A percentile compares a stretch with the other conserved stretches of the same genome.
phyloP scores from a whole-genome alignment of 2,329 filamentous ascomycete species.

The Aureobasidium sp. region DNA sequence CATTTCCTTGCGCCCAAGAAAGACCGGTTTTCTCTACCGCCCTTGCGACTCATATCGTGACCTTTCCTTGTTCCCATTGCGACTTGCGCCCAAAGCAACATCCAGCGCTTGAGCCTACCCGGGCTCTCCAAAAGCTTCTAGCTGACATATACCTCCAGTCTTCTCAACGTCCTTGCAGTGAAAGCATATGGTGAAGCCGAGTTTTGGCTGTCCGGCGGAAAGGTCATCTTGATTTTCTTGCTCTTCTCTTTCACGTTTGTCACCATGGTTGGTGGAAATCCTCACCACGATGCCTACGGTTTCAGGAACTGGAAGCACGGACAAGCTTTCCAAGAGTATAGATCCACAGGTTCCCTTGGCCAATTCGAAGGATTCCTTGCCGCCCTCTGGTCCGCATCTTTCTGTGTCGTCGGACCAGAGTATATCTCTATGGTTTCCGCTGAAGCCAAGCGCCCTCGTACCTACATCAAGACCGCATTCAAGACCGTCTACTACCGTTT shows the following conservation, averaged over 20 bases:
- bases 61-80: not conserved
- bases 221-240: constrained; percentile 34
- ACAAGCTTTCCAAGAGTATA: constrained; percentile 24
- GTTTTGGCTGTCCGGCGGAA: constrained; percentile 39
- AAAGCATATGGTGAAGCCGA: constrained; percentile 39
- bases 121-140: not conserved
- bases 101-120: not conserved
- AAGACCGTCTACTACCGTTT: constrained; percentile 44
- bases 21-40: not conserved
- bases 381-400: constrained; percentile 34
- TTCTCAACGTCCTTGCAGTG: constrained; percentile 40
- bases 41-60: not conserved
- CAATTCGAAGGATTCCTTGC: constrained; percentile 30
- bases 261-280: constrained; percentile 28
- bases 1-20: constrained; percentile 8
- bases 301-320: constrained; percentile 36
- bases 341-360: constrained; percentile 13
- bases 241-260: constrained; percentile 29
- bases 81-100: constrained; percentile 6
- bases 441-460: constrained; percentile 40
- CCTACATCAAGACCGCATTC: constrained; percentile 42
- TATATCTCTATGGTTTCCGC: constrained; percentile 45
- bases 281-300: constrained; percentile 32
- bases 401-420: constrained; percentile 42
- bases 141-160: constrained; percentile 15